Evolutionary conservation across 768 basidiomycete genomes (phyloP), one percentile per base, ranked within the genome.

Genomic region (Cubamyces sp.): DNA sequence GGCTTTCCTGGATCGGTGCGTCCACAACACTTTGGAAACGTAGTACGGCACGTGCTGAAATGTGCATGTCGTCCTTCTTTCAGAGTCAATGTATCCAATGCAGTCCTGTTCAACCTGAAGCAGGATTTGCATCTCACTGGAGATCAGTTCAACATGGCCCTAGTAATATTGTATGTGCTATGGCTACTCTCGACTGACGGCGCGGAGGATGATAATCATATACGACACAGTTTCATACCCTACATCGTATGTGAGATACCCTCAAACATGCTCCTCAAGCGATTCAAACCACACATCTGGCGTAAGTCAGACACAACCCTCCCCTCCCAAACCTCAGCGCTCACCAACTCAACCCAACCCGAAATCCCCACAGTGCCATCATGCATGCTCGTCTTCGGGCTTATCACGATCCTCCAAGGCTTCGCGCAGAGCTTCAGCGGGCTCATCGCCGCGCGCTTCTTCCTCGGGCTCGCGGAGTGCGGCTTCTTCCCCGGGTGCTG

Each of bases 1-100:
- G 14, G 77, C 78, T 18, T 81, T 81, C 72, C 73, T 81, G 14
- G 75, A 75, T 54, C 68, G 70, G 71, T 71, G 28, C 26, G 69
- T 56, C 5, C 34, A 34, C 2, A 12, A 19, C 48, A 8, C 18
- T 5, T 51, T 18, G 18, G 0, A 0, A 12, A 14, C 3, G 4
- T 16, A 19, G 37, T 21, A n/a, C 26, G 26, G 28, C 8, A 30
- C 28, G 8, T 8, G 3, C 28, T 30, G 28, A 30, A 30, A 3
- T 30, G 3, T 3, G 8, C 28, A 3, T 8, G 8, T 30, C 4
- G 8, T 30, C 4, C 34, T 9, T 9, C 11, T 11, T 34, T 7
- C 34, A 72, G 73, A 0, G 73, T 74, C 14, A 74, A 74, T 57
- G 71, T 74, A 28, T 71, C 73, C 12, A 74, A 74, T 55, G 73